phyloP scores from a whole-genome alignment of 1,284 basidiomycete species.

The Ustilago curta region DNA sequence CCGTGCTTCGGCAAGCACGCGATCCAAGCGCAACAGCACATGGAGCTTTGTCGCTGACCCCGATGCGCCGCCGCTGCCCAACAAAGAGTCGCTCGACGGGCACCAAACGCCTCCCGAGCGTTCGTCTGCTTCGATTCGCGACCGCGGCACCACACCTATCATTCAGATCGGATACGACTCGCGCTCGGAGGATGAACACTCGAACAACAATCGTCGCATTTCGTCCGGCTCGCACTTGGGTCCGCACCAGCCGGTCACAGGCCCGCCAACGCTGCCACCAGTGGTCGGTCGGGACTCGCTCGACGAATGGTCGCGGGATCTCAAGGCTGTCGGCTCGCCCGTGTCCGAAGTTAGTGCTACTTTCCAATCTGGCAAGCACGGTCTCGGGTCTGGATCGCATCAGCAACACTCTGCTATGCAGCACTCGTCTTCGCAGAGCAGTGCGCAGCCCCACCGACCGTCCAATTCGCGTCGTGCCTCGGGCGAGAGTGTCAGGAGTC shows the following conservation, averaged over 20 bases:
- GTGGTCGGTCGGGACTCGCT: conserved; percentile 55
- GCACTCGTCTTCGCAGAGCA: conserved; percentile 26
- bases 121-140: conserved; percentile 30
- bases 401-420: conserved; percentile 17
- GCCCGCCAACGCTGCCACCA: conserved; percentile 55
- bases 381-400: conserved; percentile 7
- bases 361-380: conserved; percentile 21
- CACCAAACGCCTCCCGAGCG: conserved; percentile 14
- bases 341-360: conserved; percentile 27
- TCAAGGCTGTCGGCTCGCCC: conserved; percentile 55
- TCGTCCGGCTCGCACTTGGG: conserved; percentile 12
- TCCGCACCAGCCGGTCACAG: conserved; percentile 11
- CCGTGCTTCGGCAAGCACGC: conserved; percentile 54
- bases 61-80: conserved; percentile 53
- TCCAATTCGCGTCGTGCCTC: conserved; percentile 51
- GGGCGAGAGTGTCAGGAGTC: conserved; percentile 55
- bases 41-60: conserved; percentile 63
- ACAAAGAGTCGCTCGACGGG: conserved; percentile 52
- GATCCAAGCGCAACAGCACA: conserved; percentile 63
- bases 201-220: conserved; percentile 10
- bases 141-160: conserved; percentile 30
- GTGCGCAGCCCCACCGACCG: conserved; percentile 25
- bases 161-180: conserved; percentile 56
- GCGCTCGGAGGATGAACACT: conserved; percentile 31
- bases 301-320: conserved; percentile 59